phyloP scores from a whole-genome alignment of 2,329 filamentous ascomycete genomes.

The Cladosporium sp. region DNA sequence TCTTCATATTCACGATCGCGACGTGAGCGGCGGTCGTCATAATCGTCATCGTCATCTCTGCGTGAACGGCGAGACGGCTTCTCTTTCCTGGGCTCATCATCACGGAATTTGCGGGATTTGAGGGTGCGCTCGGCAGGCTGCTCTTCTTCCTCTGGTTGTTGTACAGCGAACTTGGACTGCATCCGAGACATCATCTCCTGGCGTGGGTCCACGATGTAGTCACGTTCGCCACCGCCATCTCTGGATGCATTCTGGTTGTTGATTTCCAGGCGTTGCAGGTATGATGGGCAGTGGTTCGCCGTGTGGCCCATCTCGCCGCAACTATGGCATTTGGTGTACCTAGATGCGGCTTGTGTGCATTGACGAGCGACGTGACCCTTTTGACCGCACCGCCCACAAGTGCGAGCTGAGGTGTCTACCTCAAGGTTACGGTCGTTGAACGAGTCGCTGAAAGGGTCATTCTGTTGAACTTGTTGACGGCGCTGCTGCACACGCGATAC shows the following conservation, averaged over 20 bases:
- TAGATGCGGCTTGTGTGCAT: conserved; percentile 11
- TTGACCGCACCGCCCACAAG: conserved; percentile 19
- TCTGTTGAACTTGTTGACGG: not conserved
- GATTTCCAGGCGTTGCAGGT: not conserved
- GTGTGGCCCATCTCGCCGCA: conserved; percentile 14
- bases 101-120: conserved; percentile 19
- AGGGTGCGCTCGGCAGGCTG: conserved; percentile 16
- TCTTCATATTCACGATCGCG: conserved; percentile 13
- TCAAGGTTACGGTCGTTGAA: not conserved
- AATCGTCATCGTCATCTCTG: conserved; percentile 25
- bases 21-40: conserved; percentile 20
- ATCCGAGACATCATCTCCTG: conserved; percentile 6
- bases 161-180: conserved; percentile 8
- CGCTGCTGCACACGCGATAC: not conserved
- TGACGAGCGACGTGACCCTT: conserved; percentile 20
- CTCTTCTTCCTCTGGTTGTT: conserved; percentile 17
- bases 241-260: not conserved
- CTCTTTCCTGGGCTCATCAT: conserved; percentile 13
- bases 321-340: not conserved
- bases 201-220: not conserved
- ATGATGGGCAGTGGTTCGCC: conserved; percentile 8
- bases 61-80: conserved; percentile 15
- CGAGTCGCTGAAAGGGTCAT: not conserved
- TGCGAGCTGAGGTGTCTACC: not conserved
- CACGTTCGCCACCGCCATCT: not conserved